Base-by-base conservation (phyloP, 768 basidiomycete genomes). In the Ramaria rubella region DNA sequence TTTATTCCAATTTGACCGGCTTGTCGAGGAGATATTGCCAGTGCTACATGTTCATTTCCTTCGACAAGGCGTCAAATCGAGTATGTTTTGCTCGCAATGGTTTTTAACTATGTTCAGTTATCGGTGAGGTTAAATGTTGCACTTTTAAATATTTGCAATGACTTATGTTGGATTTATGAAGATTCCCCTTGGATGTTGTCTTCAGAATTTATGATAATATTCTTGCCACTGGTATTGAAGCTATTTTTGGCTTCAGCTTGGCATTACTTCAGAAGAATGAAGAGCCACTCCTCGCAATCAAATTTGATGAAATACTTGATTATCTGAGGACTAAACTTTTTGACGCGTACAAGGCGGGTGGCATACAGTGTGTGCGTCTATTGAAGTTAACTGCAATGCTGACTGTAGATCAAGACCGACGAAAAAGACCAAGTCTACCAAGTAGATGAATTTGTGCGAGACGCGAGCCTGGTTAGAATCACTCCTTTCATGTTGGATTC, bases 1-100 rank as follows among this genome's bases (percentile, higher is more conserved):
- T 21, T 79, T 99, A 17, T 80, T 74, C 66, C 63, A 99, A 83
- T 97, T 98, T 70, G 96, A 98, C 68, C 88, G 94, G 27, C 72
- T 97, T 49, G 73, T 96, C 43, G 96, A 99, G 67, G 96, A 99
- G 61, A 66, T 95, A 9, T 73, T 97, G 3, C 96, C 96, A 4
- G 89, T 94, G 4, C 75, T 98, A 5, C 93, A 98, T 65, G 74
- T 95, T 23, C 96, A 98, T 70, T 90, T 99, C 65, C 71, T 95
- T 29, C 82, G 94, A 29, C 90, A 96, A 70, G 95, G 94, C 29
- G 75, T 98, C 66, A 98, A 97, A 69, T 94, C 92, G 45, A 94
- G 89, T 72, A 98, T 99, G 94, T 98, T 88, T 67, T 95, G 92
- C 65, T 93, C 91, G 14, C 96, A 98, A 61, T 99, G 96, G 96